Base-by-base conservation (phyloP, 148 eudicot genomes). In the Camellia japonica region DNA sequence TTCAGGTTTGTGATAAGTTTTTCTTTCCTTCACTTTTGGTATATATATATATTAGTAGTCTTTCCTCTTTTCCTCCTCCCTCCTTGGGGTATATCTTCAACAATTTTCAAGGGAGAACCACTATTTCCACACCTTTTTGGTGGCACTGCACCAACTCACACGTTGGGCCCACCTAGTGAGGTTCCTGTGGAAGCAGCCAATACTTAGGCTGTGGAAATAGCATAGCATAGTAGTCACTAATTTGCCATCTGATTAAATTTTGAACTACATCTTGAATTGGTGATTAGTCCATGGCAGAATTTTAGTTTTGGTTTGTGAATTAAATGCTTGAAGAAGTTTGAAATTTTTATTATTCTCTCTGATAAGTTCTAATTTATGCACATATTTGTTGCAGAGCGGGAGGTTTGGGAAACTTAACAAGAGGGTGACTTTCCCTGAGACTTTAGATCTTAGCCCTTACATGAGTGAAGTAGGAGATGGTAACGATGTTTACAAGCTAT, bases 331-430 rank as follows among this genome's bases (percentile, higher is more conserved):
- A 69, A 66, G 7, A 1, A 18, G 58, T 56, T 58, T 56, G 11
- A 18, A 46, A 60, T 23, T 8, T 51, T 18, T 65, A 43, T 7
- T 74, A 38, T 38, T 42, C 0, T 44, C 19, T 13, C 19, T 18
- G n/a, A 0, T 79, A 15, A 30, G 38, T 74, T 52, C 80, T 79
- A 19, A 82, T 63, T 41, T 54, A 8, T 23, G 23, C 47, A 16
- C 60, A 8, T 59, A 77, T 65, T 23, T 12, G 43, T 13, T 79
- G 82, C 92, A 95, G 98, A 89, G 94, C 85, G 98, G 97, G 74
- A 89, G 95, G 75, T 95, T 95, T 88, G 98, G 98, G 51, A 95
- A 95, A 84, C 91, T 95, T 44, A 95, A 95, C 79, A 95, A 93
- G 86, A 93, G 89, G 86, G 92, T 95, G 67, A 86, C 87, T 58